A percentile compares a stretch with the other conserved stretches of the same genome.
These are phyloP conservation scores for Sanghuangporus baumii DNA, from an alignment of 1,284 basidiomycete genomes.

Conservation along the genomic window DNA sequence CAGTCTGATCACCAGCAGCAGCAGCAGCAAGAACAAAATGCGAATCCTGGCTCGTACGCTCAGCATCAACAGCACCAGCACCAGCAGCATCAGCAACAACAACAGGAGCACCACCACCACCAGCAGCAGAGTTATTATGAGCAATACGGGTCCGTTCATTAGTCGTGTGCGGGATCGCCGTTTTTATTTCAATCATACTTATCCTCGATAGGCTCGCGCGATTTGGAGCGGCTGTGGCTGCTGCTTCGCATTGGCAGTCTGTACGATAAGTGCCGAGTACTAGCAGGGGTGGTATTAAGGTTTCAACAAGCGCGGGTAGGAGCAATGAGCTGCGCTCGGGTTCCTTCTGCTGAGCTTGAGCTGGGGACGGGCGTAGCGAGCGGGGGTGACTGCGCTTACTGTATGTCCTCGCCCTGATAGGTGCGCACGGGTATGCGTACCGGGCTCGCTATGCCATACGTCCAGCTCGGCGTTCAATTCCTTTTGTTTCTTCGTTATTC, in stretches of 20 bases:
- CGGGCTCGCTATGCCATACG: not conserved
- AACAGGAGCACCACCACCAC: not conserved
- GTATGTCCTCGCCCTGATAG: not conserved
- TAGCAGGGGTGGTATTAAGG: not conserved
- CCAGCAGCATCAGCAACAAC: constrained; percentile 22
- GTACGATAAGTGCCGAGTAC: not conserved
- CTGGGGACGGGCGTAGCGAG: no score
- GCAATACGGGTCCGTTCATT: constrained; percentile 15
- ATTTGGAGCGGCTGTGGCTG: not conserved
- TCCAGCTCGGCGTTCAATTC: not conserved
- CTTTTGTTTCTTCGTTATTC: not conserved
- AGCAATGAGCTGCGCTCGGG: not conserved
- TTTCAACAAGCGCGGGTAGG: not conserved
- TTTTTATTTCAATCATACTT: not conserved
- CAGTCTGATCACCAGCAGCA: not conserved
- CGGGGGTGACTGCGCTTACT: no score
- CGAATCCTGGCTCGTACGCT: not conserved
- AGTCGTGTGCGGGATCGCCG: not conserved
- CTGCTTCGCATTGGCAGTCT: not conserved
- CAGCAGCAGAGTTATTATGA: constrained; percentile 18
- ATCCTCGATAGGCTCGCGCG: constrained; percentile 6
- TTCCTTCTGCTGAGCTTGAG: not conserved
- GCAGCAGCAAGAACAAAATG: not conserved
- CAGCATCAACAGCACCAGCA: constrained; percentile 23
- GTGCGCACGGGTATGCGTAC: no score